phyloP scores from a whole-genome alignment of 179 eudicot species.

The Corrigiola litoralis region DNA sequence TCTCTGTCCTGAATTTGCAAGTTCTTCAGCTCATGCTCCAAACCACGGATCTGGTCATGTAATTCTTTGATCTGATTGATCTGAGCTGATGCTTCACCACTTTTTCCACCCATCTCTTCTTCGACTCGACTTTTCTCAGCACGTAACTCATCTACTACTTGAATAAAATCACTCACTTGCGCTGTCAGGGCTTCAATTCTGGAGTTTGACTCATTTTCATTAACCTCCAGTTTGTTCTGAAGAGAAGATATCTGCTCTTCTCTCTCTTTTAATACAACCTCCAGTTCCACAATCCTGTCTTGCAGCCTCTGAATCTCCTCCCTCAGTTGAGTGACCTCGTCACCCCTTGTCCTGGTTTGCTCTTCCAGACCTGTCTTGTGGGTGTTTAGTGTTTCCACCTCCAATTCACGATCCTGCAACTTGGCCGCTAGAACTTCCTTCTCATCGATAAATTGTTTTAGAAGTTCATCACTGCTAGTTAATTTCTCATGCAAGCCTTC shows the following conservation, averaged over 20 bases:
- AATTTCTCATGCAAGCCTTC: constrained; percentile 55
- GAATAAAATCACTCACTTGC: constrained; percentile 32
- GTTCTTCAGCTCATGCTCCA: constrained; percentile 36
- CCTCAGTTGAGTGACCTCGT: constrained; percentile 36
- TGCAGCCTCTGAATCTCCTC: constrained; percentile 34
- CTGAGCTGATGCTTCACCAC: constrained; percentile 33
- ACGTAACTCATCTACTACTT: constrained; percentile 26
- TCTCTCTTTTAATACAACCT: constrained; percentile 28
- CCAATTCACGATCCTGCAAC: constrained; percentile 41
- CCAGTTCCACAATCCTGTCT: constrained; percentile 34
- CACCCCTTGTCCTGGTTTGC: constrained; percentile 25
- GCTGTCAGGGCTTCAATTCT: constrained; percentile 18
- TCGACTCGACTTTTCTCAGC: constrained; percentile 32
- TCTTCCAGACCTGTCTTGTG: constrained; percentile 55
- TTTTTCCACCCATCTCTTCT: constrained; percentile 35
- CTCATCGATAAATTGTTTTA: constrained; percentile 36
- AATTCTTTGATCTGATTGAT: constrained; percentile 29
- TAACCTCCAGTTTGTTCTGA: constrained; percentile 26
- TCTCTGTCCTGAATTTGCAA: constrained; percentile 31
- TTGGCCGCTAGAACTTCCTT: constrained; percentile 25
- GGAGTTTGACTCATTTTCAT: constrained; percentile 26
- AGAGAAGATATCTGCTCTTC: constrained; percentile 22
- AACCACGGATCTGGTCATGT: constrained; percentile 27
- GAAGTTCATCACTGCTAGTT: constrained; percentile 36
- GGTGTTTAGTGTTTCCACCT: constrained; percentile 37